Evolutionary conservation across 495 filamentous ascomycete genomes (phyloP).

Genomic region (Tuber microsphaerosporum): DNA sequence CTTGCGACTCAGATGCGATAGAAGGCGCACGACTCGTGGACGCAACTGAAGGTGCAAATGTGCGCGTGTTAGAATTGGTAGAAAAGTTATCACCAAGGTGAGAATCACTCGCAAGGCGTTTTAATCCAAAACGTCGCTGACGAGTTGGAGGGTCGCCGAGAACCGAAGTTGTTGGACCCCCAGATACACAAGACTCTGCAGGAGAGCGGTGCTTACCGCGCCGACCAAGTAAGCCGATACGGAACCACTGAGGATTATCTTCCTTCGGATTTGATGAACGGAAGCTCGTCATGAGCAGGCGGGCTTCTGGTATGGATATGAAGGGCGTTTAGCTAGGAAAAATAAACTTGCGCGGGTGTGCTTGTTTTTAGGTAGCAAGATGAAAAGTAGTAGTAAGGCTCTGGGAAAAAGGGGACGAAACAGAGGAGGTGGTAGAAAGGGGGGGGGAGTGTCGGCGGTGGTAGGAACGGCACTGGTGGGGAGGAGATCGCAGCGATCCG

Average conservation of each 20-base stretch:
- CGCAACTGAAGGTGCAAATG: conserved; percentile 32
- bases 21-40: conserved; percentile 35
- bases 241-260: conserved; percentile 40
- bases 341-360: not conserved
- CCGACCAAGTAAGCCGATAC: conserved; percentile 36
- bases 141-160: conserved; percentile 39
- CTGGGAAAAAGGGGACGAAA: conserved; percentile 30
- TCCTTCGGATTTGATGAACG: conserved; percentile 41
- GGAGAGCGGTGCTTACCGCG: conserved; percentile 41
- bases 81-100: conserved; percentile 37
- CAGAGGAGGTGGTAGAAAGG: conserved; percentile 29
- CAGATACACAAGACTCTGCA: conserved; percentile 40
- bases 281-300: conserved; percentile 41
- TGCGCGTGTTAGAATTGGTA: conserved; percentile 26
- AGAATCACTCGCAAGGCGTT: conserved; percentile 40
- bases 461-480: conserved; percentile 15
- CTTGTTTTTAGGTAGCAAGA: conserved; percentile 29
- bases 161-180: conserved; percentile 35
- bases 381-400: conserved; percentile 31
- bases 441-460: conserved; percentile 28
- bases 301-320: conserved; percentile 9
- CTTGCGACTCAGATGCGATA: conserved; percentile 33
- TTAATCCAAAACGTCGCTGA: conserved; percentile 38
- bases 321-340: conserved; percentile 32
- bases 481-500: conserved; percentile 38